These are phyloP conservation scores for Diospyros lotus DNA, from an alignment of 148 eudicot species.

Conservation along the genomic window DNA sequence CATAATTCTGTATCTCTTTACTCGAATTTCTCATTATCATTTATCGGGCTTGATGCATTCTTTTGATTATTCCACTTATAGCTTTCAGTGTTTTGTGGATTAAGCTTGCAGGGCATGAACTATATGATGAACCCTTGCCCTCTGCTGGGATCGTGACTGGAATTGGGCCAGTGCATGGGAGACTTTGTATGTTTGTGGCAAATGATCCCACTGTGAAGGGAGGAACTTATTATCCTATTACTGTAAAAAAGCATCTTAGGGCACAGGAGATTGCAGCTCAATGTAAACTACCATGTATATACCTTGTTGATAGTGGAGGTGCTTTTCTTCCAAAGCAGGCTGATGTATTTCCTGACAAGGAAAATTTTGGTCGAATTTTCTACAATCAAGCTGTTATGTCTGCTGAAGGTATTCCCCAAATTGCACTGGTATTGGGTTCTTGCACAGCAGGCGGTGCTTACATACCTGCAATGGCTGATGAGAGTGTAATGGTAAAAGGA, in stretches of 20 bases:
- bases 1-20: neutral
- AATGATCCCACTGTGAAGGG: slow-evolving; percentile 98
- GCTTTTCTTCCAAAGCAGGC: slow-evolving; percentile 99
- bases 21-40: neutral
- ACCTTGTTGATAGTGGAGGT: slow-evolving; percentile 99
- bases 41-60: neutral
- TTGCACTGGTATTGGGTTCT: slow-evolving; percentile 92
- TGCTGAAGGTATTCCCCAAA: slow-evolving; percentile 89
- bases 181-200: slow-evolving; percentile 92
- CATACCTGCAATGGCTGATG: slow-evolving; percentile 99
- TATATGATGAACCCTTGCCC: slow-evolving; percentile 74
- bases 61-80: neutral
- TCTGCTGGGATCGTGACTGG: slow-evolving; percentile 96
- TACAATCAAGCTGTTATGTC: slow-evolving; percentile 97
- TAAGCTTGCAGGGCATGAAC: slow-evolving; percentile 93
- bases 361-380: slow-evolving; percentile 92
- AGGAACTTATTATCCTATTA: slow-evolving; percentile 95
- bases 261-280: slow-evolving; percentile 96
- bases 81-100: slow-evolving; percentile 14
- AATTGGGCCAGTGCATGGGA: slow-evolving; percentile 94
- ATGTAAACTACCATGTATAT: slow-evolving; percentile 86
- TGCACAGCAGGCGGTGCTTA: slow-evolving; percentile 99
- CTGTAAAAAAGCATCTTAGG: slow-evolving; percentile 90
- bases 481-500: slow-evolving; percentile 99
- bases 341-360: slow-evolving; percentile 96